Base-by-base conservation (phyloP, 139 green algal genomes). In the Trebouxia sp. region DNA sequence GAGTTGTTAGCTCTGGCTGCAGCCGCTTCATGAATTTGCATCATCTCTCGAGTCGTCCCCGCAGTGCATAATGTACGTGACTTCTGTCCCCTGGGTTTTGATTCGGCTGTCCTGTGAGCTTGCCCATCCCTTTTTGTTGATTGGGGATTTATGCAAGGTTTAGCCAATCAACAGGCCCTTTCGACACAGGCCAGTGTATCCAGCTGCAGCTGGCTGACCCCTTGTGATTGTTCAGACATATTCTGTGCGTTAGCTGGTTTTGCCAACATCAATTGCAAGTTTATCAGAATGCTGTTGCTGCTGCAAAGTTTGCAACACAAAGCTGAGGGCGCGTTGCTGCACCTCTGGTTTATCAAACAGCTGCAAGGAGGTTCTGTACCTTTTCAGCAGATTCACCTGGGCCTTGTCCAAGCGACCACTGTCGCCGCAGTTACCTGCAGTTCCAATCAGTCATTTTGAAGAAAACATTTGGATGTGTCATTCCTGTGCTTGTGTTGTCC, bases 361-460 rank as follows among this genome's bases (percentile, higher is more conserved):
- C 24, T 56, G 42, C 38, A 77, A 37, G 41, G 9, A 32, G n/a
- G 69, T 77, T 53, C 39, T 39, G 12, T 77, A 77, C 39, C 69
- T 55, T 77, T 77, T 77, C 22, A 77, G 41, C 69, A 56, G 24
- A 38, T 79, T 32, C 17, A 35, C 42, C 32, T 79, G 30, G 24
- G 30, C 47, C 4, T 70, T 85, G 65, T 80, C 32, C 45, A 83
- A 38, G 43, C 82, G 56, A 39, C 80, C 65, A 48, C 76, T 78
- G 50, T 75, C n/a, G 15, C 79, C 69, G 56, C 72, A 85, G 32
- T 62, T 86, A 15, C 86, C 86, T 75, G 47, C 72, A 79, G 28
- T 11, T 15, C 48, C 22, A 28, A 17, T 58, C 20, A 58, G 26
- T 58, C 50, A 58, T 58, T 6, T 22, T 58, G 20, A 28, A 5